Evolutionary conservation across 768 basidiomycete genomes (phyloP).

Genomic region (Pleurotus tuoliensis): DNA sequence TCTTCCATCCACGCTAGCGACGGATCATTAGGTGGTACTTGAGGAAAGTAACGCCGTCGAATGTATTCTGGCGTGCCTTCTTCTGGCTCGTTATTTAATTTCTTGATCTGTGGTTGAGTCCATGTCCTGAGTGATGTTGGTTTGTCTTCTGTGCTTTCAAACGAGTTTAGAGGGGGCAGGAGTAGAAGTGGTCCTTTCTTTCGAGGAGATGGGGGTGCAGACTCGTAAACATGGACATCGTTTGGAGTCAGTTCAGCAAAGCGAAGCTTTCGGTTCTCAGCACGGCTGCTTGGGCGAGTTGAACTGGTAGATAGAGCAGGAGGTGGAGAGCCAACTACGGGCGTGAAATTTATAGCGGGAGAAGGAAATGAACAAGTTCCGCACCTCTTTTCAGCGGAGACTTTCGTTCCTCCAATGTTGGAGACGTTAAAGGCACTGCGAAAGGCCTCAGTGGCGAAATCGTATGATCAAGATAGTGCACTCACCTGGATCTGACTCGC

Average conservation of each 20-base stretch:
- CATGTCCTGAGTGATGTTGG: conserved; percentile 7
- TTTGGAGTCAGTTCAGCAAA: conserved; percentile 72
- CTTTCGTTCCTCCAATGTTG: background rate
- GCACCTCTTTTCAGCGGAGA: background rate
- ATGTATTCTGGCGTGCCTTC: conserved; percentile 84
- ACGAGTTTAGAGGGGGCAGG: conserved; percentile 43
- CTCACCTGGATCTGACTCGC: no score
- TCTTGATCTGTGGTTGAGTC: background rate
- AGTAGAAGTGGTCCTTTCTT: conserved; percentile 45
- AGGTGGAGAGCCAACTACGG: conserved; percentile 31
- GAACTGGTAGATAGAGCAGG: conserved; percentile 45
- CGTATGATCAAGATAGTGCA: no score
- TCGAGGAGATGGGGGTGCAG: conserved; percentile 73
- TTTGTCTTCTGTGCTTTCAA: conserved; percentile 28
- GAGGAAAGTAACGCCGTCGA: conserved; percentile 78
- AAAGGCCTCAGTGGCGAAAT: conserved; percentile 7
- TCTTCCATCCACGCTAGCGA: conserved; percentile 76
- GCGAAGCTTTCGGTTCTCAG: conserved; percentile 51
- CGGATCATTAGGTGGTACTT: conserved; percentile 62
- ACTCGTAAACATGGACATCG: conserved; percentile 84
- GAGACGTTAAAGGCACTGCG: background rate
- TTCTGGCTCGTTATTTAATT: conserved; percentile 31
- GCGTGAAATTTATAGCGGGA: conserved; percentile 2
- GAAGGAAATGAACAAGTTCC: conserved; percentile 6
- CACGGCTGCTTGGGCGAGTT: conserved; percentile 59